Conservation (phyloP, 345 rosid genomes). For the Isatis tinctoria region DNA sequence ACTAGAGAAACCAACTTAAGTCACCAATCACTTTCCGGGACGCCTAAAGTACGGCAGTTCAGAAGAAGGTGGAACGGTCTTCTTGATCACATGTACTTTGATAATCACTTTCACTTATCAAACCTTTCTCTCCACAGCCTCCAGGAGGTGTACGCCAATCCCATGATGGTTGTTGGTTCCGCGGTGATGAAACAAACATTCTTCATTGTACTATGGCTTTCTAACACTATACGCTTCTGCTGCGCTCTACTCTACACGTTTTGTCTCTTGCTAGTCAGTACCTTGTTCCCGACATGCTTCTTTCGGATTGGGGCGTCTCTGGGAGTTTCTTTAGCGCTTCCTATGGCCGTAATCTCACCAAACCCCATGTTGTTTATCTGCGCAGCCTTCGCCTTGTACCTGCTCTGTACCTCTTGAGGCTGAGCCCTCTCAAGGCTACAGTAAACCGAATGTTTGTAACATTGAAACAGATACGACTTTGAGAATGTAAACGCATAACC, state of each 20-base stretch:
- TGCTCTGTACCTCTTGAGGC: not conserved
- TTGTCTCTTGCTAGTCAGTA: constrained; percentile 21
- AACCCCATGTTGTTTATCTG: not conserved
- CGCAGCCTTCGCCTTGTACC: not conserved
- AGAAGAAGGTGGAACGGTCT: not conserved
- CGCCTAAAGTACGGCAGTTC: not conserved
- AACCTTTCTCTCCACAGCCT: constrained; percentile 21
- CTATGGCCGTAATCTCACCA: constrained; percentile 23
- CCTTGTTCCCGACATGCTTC: not conserved
- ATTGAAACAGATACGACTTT: not conserved
- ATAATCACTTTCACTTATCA: constrained; percentile 24
- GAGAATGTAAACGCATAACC: not conserved
- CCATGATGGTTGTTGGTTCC: not conserved
- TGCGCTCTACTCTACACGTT: constrained; percentile 18
- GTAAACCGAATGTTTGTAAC: not conserved
- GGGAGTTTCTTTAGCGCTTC: constrained; percentile 5
- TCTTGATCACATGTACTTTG: constrained; percentile 17
- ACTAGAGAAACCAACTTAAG: not conserved
- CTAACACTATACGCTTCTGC: constrained; percentile 15
- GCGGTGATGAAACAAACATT: constrained; percentile 9
- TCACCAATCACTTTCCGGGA: not conserved
- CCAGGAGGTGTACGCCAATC: constrained; percentile 24
- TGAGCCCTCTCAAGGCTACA: not conserved
- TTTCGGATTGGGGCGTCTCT: not conserved
- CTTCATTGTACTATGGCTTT: constrained; percentile 17